Conservation (phyloP, 2,329 filamentous ascomycete species). For the Ophiostoma sp. region DNA sequence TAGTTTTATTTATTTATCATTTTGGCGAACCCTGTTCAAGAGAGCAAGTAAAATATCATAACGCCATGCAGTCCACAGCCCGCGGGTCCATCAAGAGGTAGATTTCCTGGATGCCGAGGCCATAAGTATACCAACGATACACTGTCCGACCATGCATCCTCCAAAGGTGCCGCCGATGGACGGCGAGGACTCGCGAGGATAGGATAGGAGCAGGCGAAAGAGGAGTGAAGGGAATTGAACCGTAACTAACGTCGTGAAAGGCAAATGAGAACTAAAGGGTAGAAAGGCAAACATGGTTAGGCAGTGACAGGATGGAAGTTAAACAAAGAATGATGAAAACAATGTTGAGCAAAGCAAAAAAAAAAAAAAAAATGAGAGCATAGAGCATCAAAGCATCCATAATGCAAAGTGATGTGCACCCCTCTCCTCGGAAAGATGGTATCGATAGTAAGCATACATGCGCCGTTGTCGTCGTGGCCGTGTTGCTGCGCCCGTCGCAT, state of each 20-base stretch:
- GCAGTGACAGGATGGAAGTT: neutral
- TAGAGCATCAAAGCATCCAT: neutral
- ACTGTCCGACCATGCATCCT: neutral
- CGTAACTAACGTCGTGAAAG: neutral
- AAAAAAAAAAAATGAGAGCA: neutral
- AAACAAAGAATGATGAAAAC: neutral
- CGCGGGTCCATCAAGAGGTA: slow-evolving; percentile 7
- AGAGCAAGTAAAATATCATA: neutral
- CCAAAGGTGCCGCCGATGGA: neutral
- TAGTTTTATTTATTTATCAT: slow-evolving; percentile 6
- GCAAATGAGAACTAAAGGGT: neutral
- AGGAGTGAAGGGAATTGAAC: neutral
- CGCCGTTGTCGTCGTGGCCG: neutral
- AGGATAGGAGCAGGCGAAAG: neutral
- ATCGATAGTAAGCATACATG: neutral
- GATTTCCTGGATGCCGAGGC: neutral
- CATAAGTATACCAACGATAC: neutral
- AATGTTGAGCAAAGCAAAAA: neutral
- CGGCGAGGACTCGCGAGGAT: neutral
- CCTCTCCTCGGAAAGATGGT: neutral
- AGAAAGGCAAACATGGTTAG: neutral
- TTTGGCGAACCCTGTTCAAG: neutral
- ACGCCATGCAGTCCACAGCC: slow-evolving; percentile 1
- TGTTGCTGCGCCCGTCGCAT: neutral
- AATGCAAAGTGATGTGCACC: neutral